Conservation (phyloP, 164 flowering plant species). For the Nymphaea colorata region DNA sequence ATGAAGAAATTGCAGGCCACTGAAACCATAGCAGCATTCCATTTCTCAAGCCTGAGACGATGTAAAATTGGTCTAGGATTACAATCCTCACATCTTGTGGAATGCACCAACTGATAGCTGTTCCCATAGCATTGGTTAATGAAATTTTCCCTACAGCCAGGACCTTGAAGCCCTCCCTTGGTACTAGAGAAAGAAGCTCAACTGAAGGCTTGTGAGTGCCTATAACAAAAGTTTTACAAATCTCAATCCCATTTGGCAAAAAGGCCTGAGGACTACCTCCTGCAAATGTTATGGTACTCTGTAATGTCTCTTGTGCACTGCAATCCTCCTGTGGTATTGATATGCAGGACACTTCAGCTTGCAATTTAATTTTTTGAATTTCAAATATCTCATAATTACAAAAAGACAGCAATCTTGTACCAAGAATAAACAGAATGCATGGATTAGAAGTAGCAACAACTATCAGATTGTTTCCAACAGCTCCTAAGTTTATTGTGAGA, state of each 20-base stretch:
- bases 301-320: conserved; percentile 7
- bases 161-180: conserved; percentile 40
- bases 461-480: conserved; percentile 56
- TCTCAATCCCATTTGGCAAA: conserved; percentile 32
- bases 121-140: conserved; percentile 49
- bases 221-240: conserved; percentile 49
- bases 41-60: conserved; percentile 86
- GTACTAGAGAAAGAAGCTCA: conserved; percentile 55
- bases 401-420: conserved; percentile 38
- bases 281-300: conserved; percentile 8
- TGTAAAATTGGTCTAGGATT: conserved; percentile 58
- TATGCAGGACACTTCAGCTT: conserved; percentile 77
- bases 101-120: conserved; percentile 64
- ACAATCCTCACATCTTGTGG: conserved; percentile 98
- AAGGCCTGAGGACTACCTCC: conserved; percentile 10
- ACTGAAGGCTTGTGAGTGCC: conserved; percentile 97
- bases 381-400: conserved; percentile 61
- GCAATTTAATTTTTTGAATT: conserved; percentile 56
- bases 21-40: conserved; percentile 97
- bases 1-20: conserved; percentile 47
- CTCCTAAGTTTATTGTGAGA: conserved; percentile 67
- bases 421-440: conserved; percentile 59
- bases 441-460: conserved; percentile 87
- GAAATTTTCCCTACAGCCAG: conserved; percentile 67
- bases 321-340: conserved; percentile 45